Evolutionary conservation across 352 stramenopile genomes (phyloP).

Genomic region (Nothophytophthora sp.): DNA sequence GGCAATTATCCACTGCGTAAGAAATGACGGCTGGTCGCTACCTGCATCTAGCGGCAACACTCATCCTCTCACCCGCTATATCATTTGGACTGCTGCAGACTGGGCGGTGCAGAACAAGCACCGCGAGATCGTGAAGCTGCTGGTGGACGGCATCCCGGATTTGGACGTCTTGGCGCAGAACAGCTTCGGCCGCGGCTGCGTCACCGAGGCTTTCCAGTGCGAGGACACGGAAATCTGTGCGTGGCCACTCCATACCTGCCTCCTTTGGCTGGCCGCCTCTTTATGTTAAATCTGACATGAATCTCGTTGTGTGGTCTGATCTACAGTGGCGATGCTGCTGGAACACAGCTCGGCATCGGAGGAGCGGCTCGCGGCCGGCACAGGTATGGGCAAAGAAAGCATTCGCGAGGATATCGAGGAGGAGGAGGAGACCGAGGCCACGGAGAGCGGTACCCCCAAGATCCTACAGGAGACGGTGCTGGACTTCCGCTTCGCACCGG

Average conservation of each 20-base stretch:
- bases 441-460: conserved; percentile 43
- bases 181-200: conserved; percentile 72
- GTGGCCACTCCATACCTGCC: conserved; percentile 9
- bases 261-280: background rate
- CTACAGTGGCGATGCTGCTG: conserved; percentile 64
- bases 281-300: background rate
- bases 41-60: conserved; percentile 9
- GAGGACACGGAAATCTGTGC: conserved; percentile 86
- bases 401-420: conserved; percentile 74
- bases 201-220: conserved; percentile 84
- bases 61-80: too few species aligned
- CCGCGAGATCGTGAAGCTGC: conserved; percentile 71
- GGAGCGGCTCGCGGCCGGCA: conserved; percentile 70
- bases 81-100: conserved; percentile 41
- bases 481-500: conserved; percentile 71
- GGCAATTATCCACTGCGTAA: conserved; percentile 81
- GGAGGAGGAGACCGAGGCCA: conserved; percentile 48
- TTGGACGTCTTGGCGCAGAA: conserved; percentile 87
- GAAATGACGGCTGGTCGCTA: background rate
- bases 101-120: conserved; percentile 90
- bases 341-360: conserved; percentile 82
- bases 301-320: background rate
- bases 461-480: conserved; percentile 85
- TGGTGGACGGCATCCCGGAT: conserved; percentile 65
- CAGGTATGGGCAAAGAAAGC: conserved; percentile 66